A percentile compares a stretch with the other conserved stretches of the same genome.
Evolutionary conservation across 495 filamentous ascomycete genomes (phyloP).

Genomic region (Bathelium albidoporum): DNA sequence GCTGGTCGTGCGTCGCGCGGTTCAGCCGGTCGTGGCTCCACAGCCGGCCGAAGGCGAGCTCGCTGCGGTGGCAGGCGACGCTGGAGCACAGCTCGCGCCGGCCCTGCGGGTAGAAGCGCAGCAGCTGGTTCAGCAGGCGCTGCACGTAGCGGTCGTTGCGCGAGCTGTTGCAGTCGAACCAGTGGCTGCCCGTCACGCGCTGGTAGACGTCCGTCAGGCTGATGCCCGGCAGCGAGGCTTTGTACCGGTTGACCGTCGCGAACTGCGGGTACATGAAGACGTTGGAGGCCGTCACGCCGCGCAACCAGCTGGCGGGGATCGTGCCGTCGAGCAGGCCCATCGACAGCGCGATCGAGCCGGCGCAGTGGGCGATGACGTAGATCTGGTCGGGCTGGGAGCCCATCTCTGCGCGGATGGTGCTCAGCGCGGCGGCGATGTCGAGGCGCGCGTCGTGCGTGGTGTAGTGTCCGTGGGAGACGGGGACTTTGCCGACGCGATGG

Average conservation of each 20-base stretch:
- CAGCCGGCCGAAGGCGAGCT: slow-evolving; percentile 47
- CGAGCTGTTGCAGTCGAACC: slow-evolving; percentile 43
- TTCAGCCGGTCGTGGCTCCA: slow-evolving; percentile 58
- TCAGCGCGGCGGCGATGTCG: slow-evolving; percentile 49
- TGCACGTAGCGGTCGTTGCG: slow-evolving; percentile 42
- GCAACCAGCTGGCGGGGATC: slow-evolving; percentile 47
- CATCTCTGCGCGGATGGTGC: slow-evolving; percentile 36
- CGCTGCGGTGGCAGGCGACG: slow-evolving; percentile 48
- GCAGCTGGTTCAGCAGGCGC: slow-evolving; percentile 42
- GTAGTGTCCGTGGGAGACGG: slow-evolving; percentile 41
- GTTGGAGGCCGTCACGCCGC: slow-evolving; percentile 51
- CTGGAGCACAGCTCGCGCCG: slow-evolving; percentile 52
- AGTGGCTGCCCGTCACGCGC: slow-evolving; percentile 34
- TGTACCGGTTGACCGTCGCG: slow-evolving; percentile 46
- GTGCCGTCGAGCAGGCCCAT: slow-evolving; percentile 55
- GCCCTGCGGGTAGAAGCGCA: slow-evolving; percentile 50
- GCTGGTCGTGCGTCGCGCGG: slow-evolving; percentile 50
- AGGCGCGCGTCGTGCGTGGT: slow-evolving; percentile 54
- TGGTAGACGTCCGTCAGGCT: slow-evolving; percentile 40
- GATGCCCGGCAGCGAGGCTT: slow-evolving; percentile 42
- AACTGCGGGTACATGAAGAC: slow-evolving; percentile 59
- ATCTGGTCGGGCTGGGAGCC: slow-evolving; percentile 24
- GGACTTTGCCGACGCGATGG: slow-evolving; percentile 50
- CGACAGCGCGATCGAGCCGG: slow-evolving; percentile 50
- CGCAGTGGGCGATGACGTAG: slow-evolving; percentile 58